Base-by-base conservation (phyloP, 805 yeast genomes). In the Maudiozyma saulgeensis region DNA sequence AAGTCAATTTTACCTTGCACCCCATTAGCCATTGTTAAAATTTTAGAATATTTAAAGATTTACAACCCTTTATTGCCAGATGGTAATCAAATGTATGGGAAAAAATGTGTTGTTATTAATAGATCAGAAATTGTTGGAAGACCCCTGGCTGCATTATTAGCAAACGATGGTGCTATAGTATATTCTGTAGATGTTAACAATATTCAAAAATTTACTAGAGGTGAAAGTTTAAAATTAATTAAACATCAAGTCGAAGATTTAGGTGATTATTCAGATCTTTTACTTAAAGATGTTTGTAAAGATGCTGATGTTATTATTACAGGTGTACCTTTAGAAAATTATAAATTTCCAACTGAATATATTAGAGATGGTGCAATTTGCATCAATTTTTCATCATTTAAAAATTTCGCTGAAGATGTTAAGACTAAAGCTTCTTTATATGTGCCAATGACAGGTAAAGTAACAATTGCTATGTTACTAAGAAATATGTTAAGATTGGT, bases 81-180 rank as follows among this genome's bases (percentile, higher is more conserved):
- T 61, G 99, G 99, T 5, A 89, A 93, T 71, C 76, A 96, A 53
- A 74, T 93, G 21, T 93, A 87, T 60, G 99, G 99, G 43, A 90
- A 89, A 68, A 91, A 93, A 46, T 76, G 91, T 49, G 82, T 95
- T 45, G 82, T 93, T 43, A 90, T 93, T 47, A 93, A 93, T 69
- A 76, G 99, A 61, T 86, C 96, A 12, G 99, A 93, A 68, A 91
- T 93, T 61, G 99, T 93, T 21, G 99, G 99, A 12, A 80, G 99
- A 58, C 99, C 99, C 0, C 72, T 93, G 51, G 98, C 98, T 34
- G 98, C 99, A 0, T 68, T 93, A 37, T 72, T 93, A 54, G 98
- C 99, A 18, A 93, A 93, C 62, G 99, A 93, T 63, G 99, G 99
- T 53, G 99, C 99, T 21, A 84, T 83, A 1, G 98, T 93, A 2